phyloP scores from a whole-genome alignment of 768 basidiomycete species.

The Gautieria morchelliformis region DNA sequence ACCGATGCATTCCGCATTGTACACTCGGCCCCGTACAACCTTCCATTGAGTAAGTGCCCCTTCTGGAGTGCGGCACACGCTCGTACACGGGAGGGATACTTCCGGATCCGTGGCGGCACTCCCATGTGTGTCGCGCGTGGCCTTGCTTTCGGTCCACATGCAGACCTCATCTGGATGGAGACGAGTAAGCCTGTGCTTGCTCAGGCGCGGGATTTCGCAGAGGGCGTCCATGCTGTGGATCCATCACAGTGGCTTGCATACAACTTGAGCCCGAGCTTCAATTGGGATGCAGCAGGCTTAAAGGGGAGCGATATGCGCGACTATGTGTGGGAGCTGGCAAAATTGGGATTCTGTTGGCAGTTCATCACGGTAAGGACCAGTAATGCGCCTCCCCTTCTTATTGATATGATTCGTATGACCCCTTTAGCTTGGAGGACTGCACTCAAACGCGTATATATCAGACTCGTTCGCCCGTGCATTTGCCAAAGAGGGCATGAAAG shows the following conservation, averaged over 20 bases:
- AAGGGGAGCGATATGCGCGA: constrained; percentile 75
- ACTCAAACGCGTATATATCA: constrained; percentile 95
- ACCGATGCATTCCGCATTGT: constrained; percentile 65
- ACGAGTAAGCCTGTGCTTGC: constrained; percentile 88
- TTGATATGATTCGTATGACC: not conserved
- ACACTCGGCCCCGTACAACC: constrained; percentile 58
- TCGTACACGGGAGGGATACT: constrained; percentile 91
- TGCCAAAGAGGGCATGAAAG: constrained; percentile 96
- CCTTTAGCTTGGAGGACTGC: constrained; percentile 81
- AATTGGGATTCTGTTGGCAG: constrained; percentile 96
- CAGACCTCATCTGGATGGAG: constrained; percentile 93
- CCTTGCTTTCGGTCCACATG: constrained; percentile 88
- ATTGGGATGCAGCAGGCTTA: constrained; percentile 91
- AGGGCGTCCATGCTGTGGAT: constrained; percentile 71
- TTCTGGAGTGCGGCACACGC: constrained; percentile 96
- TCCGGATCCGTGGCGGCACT: constrained; percentile 95
- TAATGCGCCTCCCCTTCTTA: not conserved
- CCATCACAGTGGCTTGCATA: constrained; percentile 96
- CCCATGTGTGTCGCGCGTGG: constrained; percentile 89
- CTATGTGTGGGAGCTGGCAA: constrained; percentile 89
- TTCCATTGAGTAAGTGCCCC: constrained; percentile 46
- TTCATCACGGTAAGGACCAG: constrained; percentile 77
- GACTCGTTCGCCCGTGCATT: constrained; percentile 85
- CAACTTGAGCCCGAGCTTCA: constrained; percentile 90
- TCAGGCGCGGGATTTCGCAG: constrained; percentile 88